These are phyloP conservation scores for Fusarium nodosum DNA, from an alignment of 2,329 filamentous ascomycete genomes.

Conservation along the genomic window DNA sequence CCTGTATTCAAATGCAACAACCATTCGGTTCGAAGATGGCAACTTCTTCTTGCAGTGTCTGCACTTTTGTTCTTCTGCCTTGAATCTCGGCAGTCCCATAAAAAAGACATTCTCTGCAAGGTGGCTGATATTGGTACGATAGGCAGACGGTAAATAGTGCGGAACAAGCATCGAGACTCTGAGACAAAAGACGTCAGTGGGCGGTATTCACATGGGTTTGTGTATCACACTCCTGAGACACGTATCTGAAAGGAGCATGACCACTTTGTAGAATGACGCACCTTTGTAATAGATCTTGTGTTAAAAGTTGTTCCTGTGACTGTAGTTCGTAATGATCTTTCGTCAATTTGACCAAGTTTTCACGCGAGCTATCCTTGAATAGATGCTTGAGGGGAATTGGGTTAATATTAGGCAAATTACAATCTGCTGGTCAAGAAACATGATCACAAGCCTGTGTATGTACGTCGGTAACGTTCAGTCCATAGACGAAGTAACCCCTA, in stretches of 20 bases:
- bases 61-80: not conserved
- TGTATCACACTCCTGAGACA: slow-evolving; percentile 10
- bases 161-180: slow-evolving; percentile 11
- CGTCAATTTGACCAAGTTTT: not conserved
- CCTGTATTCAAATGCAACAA: slow-evolving; percentile 18
- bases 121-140: not conserved
- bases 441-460: slow-evolving; percentile 2
- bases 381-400: not conserved
- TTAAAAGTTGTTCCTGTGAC: not conserved
- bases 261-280: not conserved
- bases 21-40: not conserved
- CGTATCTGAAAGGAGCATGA: not conserved
- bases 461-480: not conserved
- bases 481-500: not conserved
- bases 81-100: slow-evolving; percentile 27
- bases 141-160: not conserved
- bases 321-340: not conserved
- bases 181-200: not conserved
- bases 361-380: not conserved
- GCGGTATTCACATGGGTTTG: not conserved
- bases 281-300: not conserved
- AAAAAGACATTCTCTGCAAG: slow-evolving; percentile 33
- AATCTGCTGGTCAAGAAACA: not conserved
- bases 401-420: slow-evolving; percentile 1
- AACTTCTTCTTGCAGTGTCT: slow-evolving; percentile 22